Conservation (phyloP, 1,284 basidiomycete genomes). For the Agroathelia rolfsii region DNA sequence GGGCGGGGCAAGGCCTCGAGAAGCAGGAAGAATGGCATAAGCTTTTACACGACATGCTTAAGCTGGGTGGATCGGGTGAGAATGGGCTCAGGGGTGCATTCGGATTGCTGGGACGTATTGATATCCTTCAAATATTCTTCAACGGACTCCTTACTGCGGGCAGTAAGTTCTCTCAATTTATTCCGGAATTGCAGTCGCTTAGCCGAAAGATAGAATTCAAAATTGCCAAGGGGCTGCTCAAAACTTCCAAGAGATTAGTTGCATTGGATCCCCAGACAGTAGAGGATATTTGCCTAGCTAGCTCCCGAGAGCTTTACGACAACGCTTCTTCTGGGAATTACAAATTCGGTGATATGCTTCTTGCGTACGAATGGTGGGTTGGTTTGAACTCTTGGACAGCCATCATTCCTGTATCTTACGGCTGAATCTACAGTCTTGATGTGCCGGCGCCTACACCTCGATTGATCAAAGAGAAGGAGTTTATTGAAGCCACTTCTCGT, state of each 20-base stretch:
- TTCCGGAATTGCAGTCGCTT: conserved; percentile 11
- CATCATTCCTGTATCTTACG: conserved; percentile 11
- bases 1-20: conserved; percentile 51
- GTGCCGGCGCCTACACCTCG: conserved; percentile 59
- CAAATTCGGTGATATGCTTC: conserved; percentile 87
- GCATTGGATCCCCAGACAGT: conserved; percentile 42
- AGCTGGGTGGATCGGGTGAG: conserved; percentile 61
- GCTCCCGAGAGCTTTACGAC: conserved; percentile 86
- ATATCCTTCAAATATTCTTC: conserved; percentile 74
- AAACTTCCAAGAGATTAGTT: conserved; percentile 39
- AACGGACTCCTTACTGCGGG: conserved; percentile 76
- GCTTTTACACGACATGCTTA: conserved; percentile 83
- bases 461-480: conserved; percentile 69
- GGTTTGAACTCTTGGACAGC: no score
- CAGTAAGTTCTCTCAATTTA: conserved; percentile 48
- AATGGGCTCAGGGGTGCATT: conserved; percentile 63
- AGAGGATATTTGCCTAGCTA: conserved; percentile 72
- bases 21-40: conserved; percentile 74
- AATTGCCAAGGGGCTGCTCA: conserved; percentile 62
- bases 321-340: conserved; percentile 88
- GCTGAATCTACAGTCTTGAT: conserved; percentile 44
- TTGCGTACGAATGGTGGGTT: conserved; percentile 86
- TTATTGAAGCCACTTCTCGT: conserved; percentile 89
- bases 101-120: conserved; percentile 59
- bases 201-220: conserved; percentile 61